These are phyloP conservation scores for Baorangia bicolor DNA, from an alignment of 768 basidiomycete species.

Conservation along the genomic window DNA sequence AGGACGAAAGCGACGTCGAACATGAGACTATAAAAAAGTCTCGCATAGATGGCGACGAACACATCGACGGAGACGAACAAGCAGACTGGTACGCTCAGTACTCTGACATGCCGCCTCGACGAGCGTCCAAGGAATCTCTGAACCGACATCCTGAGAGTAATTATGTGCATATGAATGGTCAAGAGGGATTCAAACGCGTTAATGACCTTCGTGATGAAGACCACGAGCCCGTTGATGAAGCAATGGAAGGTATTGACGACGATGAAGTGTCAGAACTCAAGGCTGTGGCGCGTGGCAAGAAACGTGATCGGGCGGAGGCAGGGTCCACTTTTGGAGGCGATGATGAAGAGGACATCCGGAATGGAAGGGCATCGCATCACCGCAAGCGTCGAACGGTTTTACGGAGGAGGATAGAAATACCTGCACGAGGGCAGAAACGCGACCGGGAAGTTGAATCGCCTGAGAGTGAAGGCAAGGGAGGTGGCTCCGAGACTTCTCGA, in stretches of 20 bases:
- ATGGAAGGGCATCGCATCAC: slow-evolving; percentile 43
- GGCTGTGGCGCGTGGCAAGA: slow-evolving; percentile 52
- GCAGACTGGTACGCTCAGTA: slow-evolving; percentile 40
- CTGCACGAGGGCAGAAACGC: slow-evolving; percentile 61
- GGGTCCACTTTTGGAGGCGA: slow-evolving; percentile 71
- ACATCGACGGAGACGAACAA: slow-evolving; percentile 50
- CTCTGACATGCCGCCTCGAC: slow-evolving; percentile 25
- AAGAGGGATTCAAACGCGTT: slow-evolving; percentile 40
- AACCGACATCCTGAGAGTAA: slow-evolving; percentile 43
- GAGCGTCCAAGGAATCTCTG: slow-evolving; percentile 52
- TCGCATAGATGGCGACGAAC: slow-evolving; percentile 49
- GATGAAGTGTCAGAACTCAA: slow-evolving; percentile 42
- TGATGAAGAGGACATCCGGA: slow-evolving; percentile 39
- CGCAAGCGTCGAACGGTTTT: slow-evolving; percentile 59
- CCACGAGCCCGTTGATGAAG: slow-evolving; percentile 36
- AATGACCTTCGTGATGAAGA: slow-evolving; percentile 52
- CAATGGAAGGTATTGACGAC: slow-evolving; percentile 39
- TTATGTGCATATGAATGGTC: slow-evolving; percentile 36
- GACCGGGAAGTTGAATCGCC: slow-evolving; percentile 54
- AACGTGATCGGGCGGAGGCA: slow-evolving; percentile 73
- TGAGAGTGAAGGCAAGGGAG: slow-evolving; percentile 32
- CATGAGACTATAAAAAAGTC: slow-evolving; percentile 49
- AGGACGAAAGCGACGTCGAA: slow-evolving; percentile 45
- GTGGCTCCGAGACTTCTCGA: slow-evolving; percentile 10
- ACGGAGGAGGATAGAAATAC: slow-evolving; percentile 51